Evolutionary conservation across 2,329 filamentous ascomycete genomes (phyloP).

Genomic region (Cladosporium sp.): DNA sequence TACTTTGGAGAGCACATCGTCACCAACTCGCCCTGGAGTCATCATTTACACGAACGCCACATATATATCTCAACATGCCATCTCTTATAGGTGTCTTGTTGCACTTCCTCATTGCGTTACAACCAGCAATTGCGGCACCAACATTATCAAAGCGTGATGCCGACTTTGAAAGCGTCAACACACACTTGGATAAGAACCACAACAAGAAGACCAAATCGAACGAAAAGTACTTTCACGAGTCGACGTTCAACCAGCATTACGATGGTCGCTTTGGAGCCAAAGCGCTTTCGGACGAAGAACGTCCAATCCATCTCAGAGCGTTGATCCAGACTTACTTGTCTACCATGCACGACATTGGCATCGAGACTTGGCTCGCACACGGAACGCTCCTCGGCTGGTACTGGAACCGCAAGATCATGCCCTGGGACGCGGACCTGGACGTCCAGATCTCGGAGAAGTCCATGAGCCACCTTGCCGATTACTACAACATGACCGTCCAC

Average conservation of each 20-base stretch:
- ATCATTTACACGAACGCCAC: background rate
- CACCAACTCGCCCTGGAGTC: background rate
- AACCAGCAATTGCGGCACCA: slow-evolving; percentile 15
- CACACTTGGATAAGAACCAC: slow-evolving; percentile 44
- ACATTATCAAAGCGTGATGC: slow-evolving; percentile 38
- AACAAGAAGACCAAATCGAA: slow-evolving; percentile 33
- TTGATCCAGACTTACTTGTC: slow-evolving; percentile 59
- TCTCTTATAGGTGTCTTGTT: slow-evolving; percentile 9
- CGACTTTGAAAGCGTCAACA: slow-evolving; percentile 48
- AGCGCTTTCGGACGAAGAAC: slow-evolving; percentile 50
- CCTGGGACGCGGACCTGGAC: slow-evolving; percentile 64
- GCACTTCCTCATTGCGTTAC: slow-evolving; percentile 15
- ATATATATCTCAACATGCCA: background rate
- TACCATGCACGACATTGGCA: slow-evolving; percentile 57
- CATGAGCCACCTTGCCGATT: slow-evolving; percentile 58
- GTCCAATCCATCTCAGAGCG: slow-evolving; percentile 51
- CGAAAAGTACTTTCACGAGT: slow-evolving; percentile 55
- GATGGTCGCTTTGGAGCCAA: slow-evolving; percentile 57
- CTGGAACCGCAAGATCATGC: slow-evolving; percentile 63
- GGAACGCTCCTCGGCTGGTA: slow-evolving; percentile 63
- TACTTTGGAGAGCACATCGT: background rate
- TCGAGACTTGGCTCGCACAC: slow-evolving; percentile 66
- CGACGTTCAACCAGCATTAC: slow-evolving; percentile 58
- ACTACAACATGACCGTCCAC: slow-evolving; percentile 65
- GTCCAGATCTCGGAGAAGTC: slow-evolving; percentile 59